Conservation (phyloP, 1,284 basidiomycete species). For the Leccinum griseonigrum region DNA sequence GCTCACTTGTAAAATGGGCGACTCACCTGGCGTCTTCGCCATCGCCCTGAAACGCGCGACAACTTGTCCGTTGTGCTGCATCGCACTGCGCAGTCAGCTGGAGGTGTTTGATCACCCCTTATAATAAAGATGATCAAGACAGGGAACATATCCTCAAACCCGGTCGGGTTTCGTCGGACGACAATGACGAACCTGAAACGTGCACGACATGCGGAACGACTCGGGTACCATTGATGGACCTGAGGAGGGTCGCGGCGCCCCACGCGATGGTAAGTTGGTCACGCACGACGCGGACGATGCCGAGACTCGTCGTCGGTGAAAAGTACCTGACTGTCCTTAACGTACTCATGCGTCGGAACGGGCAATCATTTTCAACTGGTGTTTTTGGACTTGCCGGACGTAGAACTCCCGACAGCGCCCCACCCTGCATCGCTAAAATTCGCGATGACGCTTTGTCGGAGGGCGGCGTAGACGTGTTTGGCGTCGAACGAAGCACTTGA, state of each 20-base stretch:
- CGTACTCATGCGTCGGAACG: background rate
- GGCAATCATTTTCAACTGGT: background rate
- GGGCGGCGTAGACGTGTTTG: slow-evolving; percentile 61
- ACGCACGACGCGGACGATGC: slow-evolving; percentile 46
- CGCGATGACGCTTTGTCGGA: slow-evolving; percentile 63
- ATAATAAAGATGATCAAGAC: background rate
- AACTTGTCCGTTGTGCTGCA: slow-evolving; percentile 65
- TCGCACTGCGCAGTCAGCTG: slow-evolving; percentile 59
- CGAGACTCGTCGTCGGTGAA: slow-evolving; percentile 71
- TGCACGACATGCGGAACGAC: slow-evolving; percentile 40
- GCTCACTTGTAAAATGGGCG: background rate
- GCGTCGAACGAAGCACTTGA: slow-evolving; percentile 43
- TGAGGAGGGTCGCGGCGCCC: background rate
- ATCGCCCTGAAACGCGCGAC: slow-evolving; percentile 60
- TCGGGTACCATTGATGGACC: slow-evolving; percentile 37
- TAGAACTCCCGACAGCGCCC: slow-evolving; percentile 68
- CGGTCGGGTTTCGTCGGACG: too few species aligned
- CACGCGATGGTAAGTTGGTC: background rate
- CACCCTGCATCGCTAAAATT: slow-evolving; percentile 81
- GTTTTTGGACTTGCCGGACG: slow-evolving; percentile 49
- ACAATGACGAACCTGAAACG: slow-evolving; percentile 56
- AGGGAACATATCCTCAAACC: background rate
- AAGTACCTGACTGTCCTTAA: slow-evolving; percentile 69
- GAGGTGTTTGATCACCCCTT: slow-evolving; percentile 78
- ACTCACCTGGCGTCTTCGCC: slow-evolving; percentile 52